Conservation (phyloP, 169 alveolate species). For the Prorocentrum cordatum region DNA sequence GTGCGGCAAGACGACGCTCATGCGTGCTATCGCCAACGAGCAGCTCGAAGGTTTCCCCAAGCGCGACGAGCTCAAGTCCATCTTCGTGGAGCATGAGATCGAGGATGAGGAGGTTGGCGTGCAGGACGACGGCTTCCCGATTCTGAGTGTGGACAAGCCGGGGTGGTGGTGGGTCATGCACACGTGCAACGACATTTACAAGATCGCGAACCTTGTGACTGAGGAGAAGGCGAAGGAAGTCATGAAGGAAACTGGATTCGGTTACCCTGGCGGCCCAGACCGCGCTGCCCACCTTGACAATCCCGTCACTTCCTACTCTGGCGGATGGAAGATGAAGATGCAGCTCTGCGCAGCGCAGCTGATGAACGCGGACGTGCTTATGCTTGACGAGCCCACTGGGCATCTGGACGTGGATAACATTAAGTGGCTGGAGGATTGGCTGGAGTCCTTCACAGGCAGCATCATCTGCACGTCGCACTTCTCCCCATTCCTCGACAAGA, state of each 20-base stretch:
- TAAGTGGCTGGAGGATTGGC: conserved; percentile 66
- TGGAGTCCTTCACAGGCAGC: conserved; percentile 39
- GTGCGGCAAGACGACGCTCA: conserved; percentile 69
- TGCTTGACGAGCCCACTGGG: conserved; percentile 67
- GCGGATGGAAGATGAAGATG: conserved; percentile 71
- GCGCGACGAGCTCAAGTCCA: conserved; percentile 54
- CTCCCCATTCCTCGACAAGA: conserved; percentile 66
- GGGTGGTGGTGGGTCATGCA: conserved; percentile 70
- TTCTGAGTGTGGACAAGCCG: conserved; percentile 54
- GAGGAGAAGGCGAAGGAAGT: conserved; percentile 56
- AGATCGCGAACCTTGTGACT: conserved; percentile 38
- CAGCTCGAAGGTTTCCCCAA: conserved; percentile 71
- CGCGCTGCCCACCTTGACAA: conserved; percentile 52
- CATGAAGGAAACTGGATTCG: conserved; percentile 59
- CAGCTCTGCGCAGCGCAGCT: background rate
- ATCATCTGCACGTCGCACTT: conserved; percentile 61
- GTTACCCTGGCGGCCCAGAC: conserved; percentile 66
- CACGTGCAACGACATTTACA: conserved; percentile 68
- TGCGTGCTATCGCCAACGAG: conserved; percentile 71
- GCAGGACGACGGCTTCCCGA: conserved; percentile 62
- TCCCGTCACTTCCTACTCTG: conserved; percentile 67
- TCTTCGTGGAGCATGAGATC: conserved; percentile 71
- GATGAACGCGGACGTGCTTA: background rate
- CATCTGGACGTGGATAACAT: conserved; percentile 66
- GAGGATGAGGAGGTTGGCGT: conserved; percentile 61